These are phyloP conservation scores for Sugiyamaella novakii DNA, from an alignment of 1,139 yeast species.

Conservation along the genomic window DNA sequence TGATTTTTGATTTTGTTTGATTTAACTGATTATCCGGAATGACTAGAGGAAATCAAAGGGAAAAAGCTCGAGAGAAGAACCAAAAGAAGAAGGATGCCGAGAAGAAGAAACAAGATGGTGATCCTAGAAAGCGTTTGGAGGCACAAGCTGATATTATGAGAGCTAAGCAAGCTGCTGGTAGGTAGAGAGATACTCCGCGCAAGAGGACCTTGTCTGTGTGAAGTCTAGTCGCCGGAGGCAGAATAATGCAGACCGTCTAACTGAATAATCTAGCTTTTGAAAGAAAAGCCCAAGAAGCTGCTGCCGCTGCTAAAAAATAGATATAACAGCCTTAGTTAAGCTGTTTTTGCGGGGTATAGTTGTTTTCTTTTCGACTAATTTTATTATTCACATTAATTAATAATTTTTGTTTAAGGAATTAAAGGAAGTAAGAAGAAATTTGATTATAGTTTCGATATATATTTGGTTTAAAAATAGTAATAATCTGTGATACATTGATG, in stretches of 20 bases:
- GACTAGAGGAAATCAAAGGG: conserved; percentile 98
- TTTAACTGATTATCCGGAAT: conserved; percentile 43
- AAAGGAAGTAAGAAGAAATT: not conserved
- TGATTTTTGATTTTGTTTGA: not conserved
- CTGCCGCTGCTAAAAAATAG: not conserved
- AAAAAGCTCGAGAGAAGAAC: conserved; percentile 87
- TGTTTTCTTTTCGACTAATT: not conserved
- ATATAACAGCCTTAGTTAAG: not conserved
- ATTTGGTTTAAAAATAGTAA: not conserved
- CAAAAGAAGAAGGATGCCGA: conserved; percentile 69
- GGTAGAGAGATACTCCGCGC: conserved; percentile 32
- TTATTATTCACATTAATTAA: not conserved
- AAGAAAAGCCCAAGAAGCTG: conserved; percentile 2
- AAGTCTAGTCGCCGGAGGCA: conserved; percentile 1
- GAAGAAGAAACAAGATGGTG: conserved; percentile 73
- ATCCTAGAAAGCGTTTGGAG: conserved; percentile 81
- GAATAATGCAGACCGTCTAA: not conserved
- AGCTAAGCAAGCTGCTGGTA: conserved; percentile 81
- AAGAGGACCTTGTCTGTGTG: not conserved
- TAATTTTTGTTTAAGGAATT: too few relatives aligned
- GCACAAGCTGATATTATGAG: conserved; percentile 86
- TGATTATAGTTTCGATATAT: not conserved
- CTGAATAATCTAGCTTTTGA: not conserved
- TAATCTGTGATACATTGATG: too few relatives aligned
- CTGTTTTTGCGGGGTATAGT: not conserved